Conservation (phyloP, 2,329 filamentous ascomycete genomes). For the Talaromyces albobiverticillius region DNA sequence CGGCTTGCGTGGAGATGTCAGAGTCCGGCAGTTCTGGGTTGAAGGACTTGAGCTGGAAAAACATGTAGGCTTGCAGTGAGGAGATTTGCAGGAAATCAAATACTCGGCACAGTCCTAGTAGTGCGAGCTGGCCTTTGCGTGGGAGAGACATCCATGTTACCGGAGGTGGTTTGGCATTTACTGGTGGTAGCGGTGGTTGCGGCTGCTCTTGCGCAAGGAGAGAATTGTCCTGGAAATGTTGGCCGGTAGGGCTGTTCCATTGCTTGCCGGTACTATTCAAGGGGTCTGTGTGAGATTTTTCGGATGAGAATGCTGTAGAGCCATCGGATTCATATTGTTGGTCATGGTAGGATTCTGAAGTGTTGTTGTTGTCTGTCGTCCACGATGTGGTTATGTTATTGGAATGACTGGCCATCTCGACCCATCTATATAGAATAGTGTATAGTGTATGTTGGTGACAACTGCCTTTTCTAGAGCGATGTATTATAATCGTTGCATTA, state of each 20-base stretch:
- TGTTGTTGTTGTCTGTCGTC: background rate
- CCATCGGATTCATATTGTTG: background rate
- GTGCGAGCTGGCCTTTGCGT: slow-evolving; percentile 34
- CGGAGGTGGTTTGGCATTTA: background rate
- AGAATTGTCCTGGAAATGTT: background rate
- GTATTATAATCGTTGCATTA: background rate
- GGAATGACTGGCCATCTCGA: background rate
- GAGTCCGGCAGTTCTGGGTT: slow-evolving; percentile 53
- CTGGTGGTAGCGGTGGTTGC: background rate
- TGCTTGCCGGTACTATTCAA: background rate
- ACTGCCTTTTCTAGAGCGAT: background rate
- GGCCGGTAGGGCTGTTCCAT: background rate
- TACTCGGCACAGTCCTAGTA: slow-evolving; percentile 38
- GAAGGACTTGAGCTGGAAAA: slow-evolving; percentile 79
- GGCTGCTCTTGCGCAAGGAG: background rate
- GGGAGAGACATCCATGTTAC: slow-evolving; percentile 38
- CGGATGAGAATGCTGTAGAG: background rate
- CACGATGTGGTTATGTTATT: background rate
- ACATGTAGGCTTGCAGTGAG: slow-evolving; percentile 65
- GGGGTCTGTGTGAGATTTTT: background rate
- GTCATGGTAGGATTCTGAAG: background rate
- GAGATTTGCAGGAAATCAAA: slow-evolving; percentile 41
- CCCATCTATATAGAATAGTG: background rate
- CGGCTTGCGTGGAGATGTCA: slow-evolving; percentile 70
- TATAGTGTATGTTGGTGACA: too few species aligned